Evolutionary conservation across 208 protist species (phyloP).

Genomic region (Leishmania arabica): DNA sequence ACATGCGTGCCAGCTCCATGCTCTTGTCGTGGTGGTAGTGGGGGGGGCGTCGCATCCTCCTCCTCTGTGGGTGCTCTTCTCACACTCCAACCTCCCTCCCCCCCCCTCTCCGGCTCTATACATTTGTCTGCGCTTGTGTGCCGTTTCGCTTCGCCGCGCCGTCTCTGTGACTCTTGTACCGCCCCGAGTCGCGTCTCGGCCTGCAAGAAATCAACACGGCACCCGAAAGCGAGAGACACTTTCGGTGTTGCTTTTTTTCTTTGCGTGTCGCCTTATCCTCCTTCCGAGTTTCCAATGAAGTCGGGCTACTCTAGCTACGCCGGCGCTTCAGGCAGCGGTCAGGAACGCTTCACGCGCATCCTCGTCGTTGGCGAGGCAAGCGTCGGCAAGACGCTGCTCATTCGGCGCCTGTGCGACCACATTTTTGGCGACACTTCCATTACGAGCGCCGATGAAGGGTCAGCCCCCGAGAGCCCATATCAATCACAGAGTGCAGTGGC

Average conservation of each 20-base stretch:
- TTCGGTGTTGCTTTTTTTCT: neutral
- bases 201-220: neutral
- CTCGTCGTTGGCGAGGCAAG: conserved; percentile 79
- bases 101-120: neutral
- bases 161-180: neutral
- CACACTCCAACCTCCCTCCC: neutral
- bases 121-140: neutral
- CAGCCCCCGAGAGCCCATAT: neutral
- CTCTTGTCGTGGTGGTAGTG: too few species aligned
- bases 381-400: conserved; percentile 84
- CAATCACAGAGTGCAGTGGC: neutral
- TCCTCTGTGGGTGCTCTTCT: conserved; percentile 4
- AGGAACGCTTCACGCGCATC: conserved; percentile 42
- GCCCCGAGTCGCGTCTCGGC: neutral
- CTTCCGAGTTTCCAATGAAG: neutral
- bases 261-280: neutral
- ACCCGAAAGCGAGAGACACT: neutral
- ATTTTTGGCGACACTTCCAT: conserved; percentile 35
- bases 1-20: neutral
- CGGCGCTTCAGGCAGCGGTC: neutral
- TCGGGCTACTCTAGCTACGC: neutral
- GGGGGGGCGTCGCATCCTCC: neutral
- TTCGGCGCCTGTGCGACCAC: conserved; percentile 61
- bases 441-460: neutral
- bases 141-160: neutral